Evolutionary conservation across 2,329 filamentous ascomycete genomes (phyloP).

Genomic region (Botrytis elliptica): DNA sequence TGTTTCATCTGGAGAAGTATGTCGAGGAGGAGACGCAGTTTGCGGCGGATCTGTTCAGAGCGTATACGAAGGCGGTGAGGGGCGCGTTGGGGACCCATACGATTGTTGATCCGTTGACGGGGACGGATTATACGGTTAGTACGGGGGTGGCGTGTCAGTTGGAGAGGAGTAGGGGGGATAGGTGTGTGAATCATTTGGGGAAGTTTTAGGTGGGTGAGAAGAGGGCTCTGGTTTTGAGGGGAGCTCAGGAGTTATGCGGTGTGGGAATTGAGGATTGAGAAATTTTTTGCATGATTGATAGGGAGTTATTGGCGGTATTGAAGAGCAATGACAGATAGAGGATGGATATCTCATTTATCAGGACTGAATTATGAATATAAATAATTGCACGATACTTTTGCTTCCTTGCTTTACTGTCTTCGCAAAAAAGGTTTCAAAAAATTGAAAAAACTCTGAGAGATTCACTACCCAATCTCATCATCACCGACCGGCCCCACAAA

Average conservation of each 20-base stretch:
- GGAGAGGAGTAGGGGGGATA: not conserved
- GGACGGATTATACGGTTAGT: not conserved
- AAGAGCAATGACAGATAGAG: not conserved
- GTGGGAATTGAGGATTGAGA: not conserved
- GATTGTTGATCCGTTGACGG: not conserved
- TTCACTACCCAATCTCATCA: not conserved
- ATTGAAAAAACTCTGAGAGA: not conserved
- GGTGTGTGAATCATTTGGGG: not conserved
- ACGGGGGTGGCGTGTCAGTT: not conserved
- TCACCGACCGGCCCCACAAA: not conserved
- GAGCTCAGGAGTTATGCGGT: not conserved
- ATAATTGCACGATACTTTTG: not conserved
- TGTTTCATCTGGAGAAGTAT: conserved; percentile 20
- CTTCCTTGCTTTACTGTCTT: not conserved
- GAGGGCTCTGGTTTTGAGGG: too few species aligned
- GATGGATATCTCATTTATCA: not conserved
- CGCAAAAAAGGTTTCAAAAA: not conserved
- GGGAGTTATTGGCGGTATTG: too few species aligned
- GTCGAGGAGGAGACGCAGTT: conserved; percentile 24
- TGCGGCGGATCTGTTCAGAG: conserved; percentile 21
- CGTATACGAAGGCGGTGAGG: conserved; percentile 6
- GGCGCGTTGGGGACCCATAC: not conserved
- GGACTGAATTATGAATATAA: not conserved
- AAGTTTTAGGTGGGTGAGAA: not conserved
- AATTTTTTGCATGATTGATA: not conserved